These are phyloP conservation scores for Salvia miltiorrhiza DNA, from an alignment of 257 asterid genomes.

Conservation along the genomic window DNA sequence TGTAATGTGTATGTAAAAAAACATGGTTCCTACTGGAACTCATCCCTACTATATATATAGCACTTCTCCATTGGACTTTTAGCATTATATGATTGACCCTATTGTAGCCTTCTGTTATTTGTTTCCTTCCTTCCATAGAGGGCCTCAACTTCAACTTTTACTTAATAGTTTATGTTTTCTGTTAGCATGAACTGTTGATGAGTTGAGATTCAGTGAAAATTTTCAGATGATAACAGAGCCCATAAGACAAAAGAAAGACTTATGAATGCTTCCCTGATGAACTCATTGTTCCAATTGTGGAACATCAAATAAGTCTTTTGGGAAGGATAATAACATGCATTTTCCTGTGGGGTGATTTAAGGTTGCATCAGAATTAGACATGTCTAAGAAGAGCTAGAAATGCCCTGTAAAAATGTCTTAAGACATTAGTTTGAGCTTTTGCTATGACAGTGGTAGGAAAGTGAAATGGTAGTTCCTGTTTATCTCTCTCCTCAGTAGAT, in stretches of 20 bases:
- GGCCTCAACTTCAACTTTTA: neutral
- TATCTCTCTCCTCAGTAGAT: neutral
- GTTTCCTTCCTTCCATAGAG: neutral
- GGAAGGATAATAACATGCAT: neutral
- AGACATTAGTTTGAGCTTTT: constrained; percentile 2
- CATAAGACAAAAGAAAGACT: neutral
- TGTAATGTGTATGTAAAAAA: too few relatives aligned
- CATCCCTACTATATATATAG: neutral
- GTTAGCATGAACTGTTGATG: neutral
- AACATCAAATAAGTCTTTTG: neutral
- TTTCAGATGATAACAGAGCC: neutral
- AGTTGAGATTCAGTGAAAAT: constrained; percentile 10
- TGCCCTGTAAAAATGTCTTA: neutral
- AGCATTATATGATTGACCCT: neutral
- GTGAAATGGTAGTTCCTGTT: neutral
- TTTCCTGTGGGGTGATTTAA: neutral
- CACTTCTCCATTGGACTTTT: neutral
- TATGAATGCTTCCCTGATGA: neutral
- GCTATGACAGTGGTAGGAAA: neutral
- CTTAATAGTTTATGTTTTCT: neutral
- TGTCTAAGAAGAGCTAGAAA: neutral
- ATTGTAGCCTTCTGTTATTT: neutral
- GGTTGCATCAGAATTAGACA: neutral
- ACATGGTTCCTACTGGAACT: too few relatives aligned
- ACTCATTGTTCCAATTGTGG: neutral